Evolutionary conservation across 1,139 yeast species (phyloP).

Genomic region (Ashbya aceris): DNA sequence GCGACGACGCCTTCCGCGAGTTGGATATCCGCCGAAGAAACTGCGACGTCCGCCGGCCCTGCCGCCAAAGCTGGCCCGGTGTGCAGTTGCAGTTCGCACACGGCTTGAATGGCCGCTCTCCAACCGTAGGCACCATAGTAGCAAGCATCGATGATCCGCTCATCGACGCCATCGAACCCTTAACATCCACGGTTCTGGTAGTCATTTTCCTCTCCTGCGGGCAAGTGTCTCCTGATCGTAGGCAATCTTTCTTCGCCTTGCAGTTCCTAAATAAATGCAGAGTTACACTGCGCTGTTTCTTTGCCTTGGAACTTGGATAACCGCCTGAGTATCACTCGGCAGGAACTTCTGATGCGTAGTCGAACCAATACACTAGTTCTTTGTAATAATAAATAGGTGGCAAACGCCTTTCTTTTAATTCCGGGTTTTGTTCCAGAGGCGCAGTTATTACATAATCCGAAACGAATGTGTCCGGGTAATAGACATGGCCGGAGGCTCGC

Average conservation of each 20-base stretch:
- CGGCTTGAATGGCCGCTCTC: slow-evolving; percentile 30
- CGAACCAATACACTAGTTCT: too few relatives aligned
- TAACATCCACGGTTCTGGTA: slow-evolving; percentile 11
- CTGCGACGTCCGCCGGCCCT: slow-evolving; percentile 44
- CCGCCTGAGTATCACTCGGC: too few relatives aligned
- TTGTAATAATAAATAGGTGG: too few relatives aligned
- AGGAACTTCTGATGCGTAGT: too few relatives aligned
- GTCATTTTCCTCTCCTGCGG: slow-evolving; percentile 4
- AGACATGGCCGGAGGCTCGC: too few relatives aligned
- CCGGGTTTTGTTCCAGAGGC: too few relatives aligned
- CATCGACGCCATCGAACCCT: slow-evolving; percentile 16
- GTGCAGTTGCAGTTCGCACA: slow-evolving; percentile 77
- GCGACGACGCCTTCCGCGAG: slow-evolving; percentile 14
- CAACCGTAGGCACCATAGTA: slow-evolving; percentile 8
- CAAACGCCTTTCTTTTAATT: too few relatives aligned
- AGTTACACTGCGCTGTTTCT: not conserved
- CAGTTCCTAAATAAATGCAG: not conserved
- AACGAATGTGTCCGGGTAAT: too few relatives aligned
- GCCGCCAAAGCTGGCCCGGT: slow-evolving; percentile 66
- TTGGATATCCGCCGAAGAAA: slow-evolving; percentile 29
- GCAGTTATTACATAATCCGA: too few relatives aligned
- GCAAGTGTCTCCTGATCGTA: too few relatives aligned
- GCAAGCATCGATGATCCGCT: slow-evolving; percentile 5
- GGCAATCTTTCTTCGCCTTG: not conserved
- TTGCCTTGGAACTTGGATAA: too few relatives aligned